phyloP scores from a whole-genome alignment of 768 basidiomycete species.

The Termitomyces sp. region DNA sequence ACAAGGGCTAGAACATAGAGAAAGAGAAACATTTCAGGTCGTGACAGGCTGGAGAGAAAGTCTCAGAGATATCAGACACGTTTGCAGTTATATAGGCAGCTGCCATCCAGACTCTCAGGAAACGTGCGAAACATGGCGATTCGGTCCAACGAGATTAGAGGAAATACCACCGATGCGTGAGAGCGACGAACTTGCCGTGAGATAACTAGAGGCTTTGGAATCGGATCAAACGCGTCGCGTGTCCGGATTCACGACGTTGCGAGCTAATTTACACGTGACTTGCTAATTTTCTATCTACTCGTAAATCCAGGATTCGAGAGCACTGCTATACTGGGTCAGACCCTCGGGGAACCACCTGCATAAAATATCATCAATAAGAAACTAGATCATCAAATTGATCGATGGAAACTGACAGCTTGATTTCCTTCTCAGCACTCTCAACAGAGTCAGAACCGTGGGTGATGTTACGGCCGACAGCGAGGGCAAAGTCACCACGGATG shows the following conservation, averaged over 20 bases:
- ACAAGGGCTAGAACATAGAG: conserved; percentile 12
- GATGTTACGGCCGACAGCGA: conserved; percentile 93
- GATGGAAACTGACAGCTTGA: conserved; percentile 62
- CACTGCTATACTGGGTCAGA: conserved; percentile 61
- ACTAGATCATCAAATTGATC: not conserved
- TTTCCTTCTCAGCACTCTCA: conserved; percentile 92
- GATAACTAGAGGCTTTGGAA: conserved; percentile 1
- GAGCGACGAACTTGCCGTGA: conserved; percentile 7
- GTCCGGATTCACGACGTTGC: not conserved
- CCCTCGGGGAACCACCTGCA: conserved; percentile 91
- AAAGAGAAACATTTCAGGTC: conserved; percentile 8
- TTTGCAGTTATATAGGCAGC: conserved; percentile 1
- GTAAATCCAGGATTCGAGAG: conserved; percentile 69
- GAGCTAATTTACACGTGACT: conserved; percentile 14
- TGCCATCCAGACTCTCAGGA: conserved; percentile 1
- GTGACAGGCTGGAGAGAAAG: not conserved
- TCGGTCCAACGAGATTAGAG: conserved; percentile 18
- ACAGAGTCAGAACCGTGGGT: conserved; percentile 90
- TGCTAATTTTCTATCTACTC: conserved; percentile 42
- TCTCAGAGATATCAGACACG: not conserved
- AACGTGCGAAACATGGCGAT: conserved; percentile 10
- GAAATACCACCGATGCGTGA: conserved; percentile 16
- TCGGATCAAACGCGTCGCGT: conserved; percentile 3
- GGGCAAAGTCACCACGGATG: conserved; percentile 93
- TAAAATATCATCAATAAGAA: conserved; percentile 3